Evolutionary conservation across 2,329 filamentous ascomycete genomes (phyloP).

Genomic region (Arthrobotrys conoides): DNA sequence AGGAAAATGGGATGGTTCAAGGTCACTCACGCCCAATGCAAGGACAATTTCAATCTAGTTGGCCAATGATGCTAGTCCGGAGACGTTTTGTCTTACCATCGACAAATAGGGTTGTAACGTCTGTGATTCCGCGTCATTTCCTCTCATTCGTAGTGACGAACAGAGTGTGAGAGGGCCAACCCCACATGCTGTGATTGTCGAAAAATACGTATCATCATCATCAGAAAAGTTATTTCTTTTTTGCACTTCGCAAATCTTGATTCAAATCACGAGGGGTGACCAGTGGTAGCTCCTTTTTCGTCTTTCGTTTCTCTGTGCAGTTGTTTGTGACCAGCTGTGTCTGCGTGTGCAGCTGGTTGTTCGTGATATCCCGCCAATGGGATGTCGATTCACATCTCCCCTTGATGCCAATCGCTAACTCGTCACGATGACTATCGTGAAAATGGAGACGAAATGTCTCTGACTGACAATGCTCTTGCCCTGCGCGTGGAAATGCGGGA

Average conservation of each 20-base stretch:
- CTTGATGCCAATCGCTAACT: constrained; percentile 45
- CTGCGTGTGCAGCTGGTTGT: constrained; percentile 54
- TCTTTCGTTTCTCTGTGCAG: constrained; percentile 11
- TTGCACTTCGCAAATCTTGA: constrained; percentile 48
- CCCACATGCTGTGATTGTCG: constrained; percentile 55
- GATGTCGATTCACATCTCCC: constrained; percentile 43
- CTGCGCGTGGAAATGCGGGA: constrained; percentile 14
- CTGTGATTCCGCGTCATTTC: constrained; percentile 57
- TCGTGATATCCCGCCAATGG: constrained; percentile 59
- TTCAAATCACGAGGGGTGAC: constrained; percentile 43
- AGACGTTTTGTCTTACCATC: constrained; percentile 56
- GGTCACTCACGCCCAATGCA: constrained; percentile 17
- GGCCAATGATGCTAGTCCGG: constrained; percentile 30
- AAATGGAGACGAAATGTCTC: constrained; percentile 14
- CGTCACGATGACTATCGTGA: constrained; percentile 41
- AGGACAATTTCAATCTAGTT: constrained; percentile 23
- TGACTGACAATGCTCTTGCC: constrained; percentile 14
- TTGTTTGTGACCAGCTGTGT: constrained; percentile 55
- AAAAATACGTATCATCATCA: constrained; percentile 18
- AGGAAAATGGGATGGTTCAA: constrained; percentile 28
- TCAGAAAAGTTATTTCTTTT: constrained; percentile 13
- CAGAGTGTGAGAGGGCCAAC: constrained; percentile 13
- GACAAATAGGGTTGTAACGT: constrained; percentile 59
- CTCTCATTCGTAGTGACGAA: constrained; percentile 12
- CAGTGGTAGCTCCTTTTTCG: constrained; percentile 21